Conservation (phyloP, 495 filamentous ascomycete species). For the Penicillium paradoxum region DNA sequence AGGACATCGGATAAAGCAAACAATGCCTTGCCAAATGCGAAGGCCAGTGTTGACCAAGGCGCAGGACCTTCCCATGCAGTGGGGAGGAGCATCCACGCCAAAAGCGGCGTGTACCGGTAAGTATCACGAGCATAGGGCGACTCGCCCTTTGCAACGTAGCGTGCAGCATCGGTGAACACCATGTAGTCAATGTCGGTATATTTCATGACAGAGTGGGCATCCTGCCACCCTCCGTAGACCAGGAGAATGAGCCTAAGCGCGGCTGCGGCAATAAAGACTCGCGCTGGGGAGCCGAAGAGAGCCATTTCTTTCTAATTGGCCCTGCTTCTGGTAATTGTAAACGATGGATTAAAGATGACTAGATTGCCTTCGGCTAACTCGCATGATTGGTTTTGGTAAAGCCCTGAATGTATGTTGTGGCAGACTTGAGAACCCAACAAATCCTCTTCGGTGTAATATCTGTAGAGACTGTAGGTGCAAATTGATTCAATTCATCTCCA, state of each 20-base stretch:
- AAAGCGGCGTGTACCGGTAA: slow-evolving; percentile 91
- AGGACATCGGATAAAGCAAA: slow-evolving; percentile 80
- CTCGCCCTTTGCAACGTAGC: slow-evolving; percentile 56
- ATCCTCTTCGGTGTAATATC: neutral
- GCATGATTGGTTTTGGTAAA: slow-evolving; percentile 1
- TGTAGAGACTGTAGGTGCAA: neutral
- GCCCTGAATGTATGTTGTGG: neutral
- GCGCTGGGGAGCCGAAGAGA: slow-evolving; percentile 41
- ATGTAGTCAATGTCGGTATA: slow-evolving; percentile 99
- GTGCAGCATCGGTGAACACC: slow-evolving; percentile 96
- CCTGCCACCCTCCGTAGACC: slow-evolving; percentile 85
- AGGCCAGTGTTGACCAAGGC: slow-evolving; percentile 27
- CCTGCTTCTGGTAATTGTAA: neutral
- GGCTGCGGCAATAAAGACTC: slow-evolving; percentile 64
- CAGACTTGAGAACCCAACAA: neutral
- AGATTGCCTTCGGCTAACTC: slow-evolving; percentile 1
- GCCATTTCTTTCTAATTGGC: slow-evolving; percentile 12
- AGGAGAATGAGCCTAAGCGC: slow-evolving; percentile 66
- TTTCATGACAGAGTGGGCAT: slow-evolving; percentile 82
- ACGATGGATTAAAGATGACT: neutral
- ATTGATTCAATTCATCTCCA: neutral
- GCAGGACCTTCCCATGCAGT: slow-evolving; percentile 54
- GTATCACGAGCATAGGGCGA: slow-evolving; percentile 88
- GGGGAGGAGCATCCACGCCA: slow-evolving; percentile 85
- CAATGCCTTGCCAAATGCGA: slow-evolving; percentile 82